Base-by-base conservation (phyloP, 768 basidiomycete genomes). In the Tephrocybe sp. region DNA sequence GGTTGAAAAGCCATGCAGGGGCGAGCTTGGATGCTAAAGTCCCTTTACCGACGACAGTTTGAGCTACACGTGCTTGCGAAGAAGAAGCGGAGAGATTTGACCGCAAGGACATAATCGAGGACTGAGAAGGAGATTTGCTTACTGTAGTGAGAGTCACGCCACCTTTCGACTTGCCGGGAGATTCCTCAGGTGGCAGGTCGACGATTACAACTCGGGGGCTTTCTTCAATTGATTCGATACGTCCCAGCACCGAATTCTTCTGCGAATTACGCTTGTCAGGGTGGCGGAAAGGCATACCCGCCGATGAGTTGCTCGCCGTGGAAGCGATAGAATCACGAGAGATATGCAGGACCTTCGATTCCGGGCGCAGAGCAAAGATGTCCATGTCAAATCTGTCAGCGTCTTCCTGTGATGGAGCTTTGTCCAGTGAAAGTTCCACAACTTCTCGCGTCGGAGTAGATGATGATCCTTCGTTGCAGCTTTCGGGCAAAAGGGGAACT, bases 1-100 rank as follows among this genome's bases (percentile, higher is more conserved):
- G 79, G 60, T 84, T 88, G 66, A 90, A 86, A 10, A 91, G 67
- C 90, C 90, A 91, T n/a, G 85, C 76, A 1, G 88, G 80, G 1
- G 88, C 73, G 34, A 89, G 74, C 60, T 83, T 88, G 2, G 87
- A 83, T 10, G 76, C 70, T 0, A 81, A 50, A 1, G 75, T 70
- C 3, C 68, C 62, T 23, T 75, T 77, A 5, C 65, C 61, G 36
- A 70, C 58, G 18, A 62, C 58, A 18, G 72, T 56, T 34, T 66
- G 64, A 15, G 62, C 54, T 30, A 40, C 48, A 5, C 37, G 38
- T n/a, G 51, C 62, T 44, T 65, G 73, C 8, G 79, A 79, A 8
- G 77, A 70, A 1, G 72, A 63, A 18, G 71, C 64, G n/a, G 87
- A 85, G 8, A 66, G 70, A 18, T 70, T 68, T 0, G 83, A 85